Evolutionary conservation across 495 filamentous ascomycete species (phyloP).

Genomic region (Hypoxylon fuscum): DNA sequence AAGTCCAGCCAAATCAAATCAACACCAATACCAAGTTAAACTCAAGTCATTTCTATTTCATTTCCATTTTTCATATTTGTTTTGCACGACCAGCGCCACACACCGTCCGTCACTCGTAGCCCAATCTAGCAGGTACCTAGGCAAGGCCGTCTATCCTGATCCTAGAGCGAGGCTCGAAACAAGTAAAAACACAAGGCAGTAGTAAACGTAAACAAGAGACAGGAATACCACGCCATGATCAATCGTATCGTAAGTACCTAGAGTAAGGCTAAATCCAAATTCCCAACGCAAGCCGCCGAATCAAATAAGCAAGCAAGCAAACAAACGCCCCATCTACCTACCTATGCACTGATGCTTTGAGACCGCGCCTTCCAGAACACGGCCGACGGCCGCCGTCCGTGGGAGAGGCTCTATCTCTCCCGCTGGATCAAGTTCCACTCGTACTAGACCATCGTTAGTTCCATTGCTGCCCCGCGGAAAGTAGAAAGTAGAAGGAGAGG

Average conservation of each 20-base stretch:
- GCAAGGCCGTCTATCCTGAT: too few relatives aligned
- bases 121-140: too few relatives aligned
- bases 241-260: background rate
- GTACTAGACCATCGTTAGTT: conserved; percentile 63
- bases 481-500: background rate
- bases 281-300: too few relatives aligned
- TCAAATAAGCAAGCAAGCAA: too few relatives aligned
- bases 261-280: too few relatives aligned
- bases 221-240: background rate
- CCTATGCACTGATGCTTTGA: conserved; percentile 29
- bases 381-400: background rate
- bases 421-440: conserved; percentile 89
- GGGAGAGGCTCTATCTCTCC: conserved; percentile 53
- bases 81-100: conserved; percentile 7
- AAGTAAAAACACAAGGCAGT: too few relatives aligned
- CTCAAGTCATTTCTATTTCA: too few relatives aligned
- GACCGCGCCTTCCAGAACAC: conserved; percentile 16
- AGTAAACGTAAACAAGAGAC: too few relatives aligned
- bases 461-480: background rate
- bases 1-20: background rate
- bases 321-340: conserved; percentile 25
- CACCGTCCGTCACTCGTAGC: background rate
- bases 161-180: too few relatives aligned
- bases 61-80: too few relatives aligned
- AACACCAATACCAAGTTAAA: too few relatives aligned